Base-by-base conservation (phyloP, 2,329 filamentous ascomycete species). In the Cladophialophora exuberans region DNA sequence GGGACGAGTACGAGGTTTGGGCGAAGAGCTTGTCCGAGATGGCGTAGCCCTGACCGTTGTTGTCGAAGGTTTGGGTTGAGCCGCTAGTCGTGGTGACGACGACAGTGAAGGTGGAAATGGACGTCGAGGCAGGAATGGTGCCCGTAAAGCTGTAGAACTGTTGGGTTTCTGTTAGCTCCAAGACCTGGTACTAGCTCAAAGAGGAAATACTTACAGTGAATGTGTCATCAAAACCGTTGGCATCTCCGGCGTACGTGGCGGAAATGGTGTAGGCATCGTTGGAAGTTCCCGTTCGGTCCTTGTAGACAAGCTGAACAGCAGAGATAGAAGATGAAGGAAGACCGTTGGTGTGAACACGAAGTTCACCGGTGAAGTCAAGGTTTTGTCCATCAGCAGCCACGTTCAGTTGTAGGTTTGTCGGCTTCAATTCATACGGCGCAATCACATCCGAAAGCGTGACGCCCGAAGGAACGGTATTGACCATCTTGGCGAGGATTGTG, bases 181-280 rank as follows among this genome's bases (percentile, higher is more conserved):
- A 26, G 17, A 18, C n/a, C 25, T 15, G 2, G 20, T 9, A 1
- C 7, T 31, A 36, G 13, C n/a, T 4, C 10, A 17, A 36, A 18
- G 3, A 13, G 9, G 22, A 28, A 13, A 20, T 17, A 69, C 70
- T 64, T 66, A 82, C 83, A 49, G 74, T 72, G 65, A 86, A 86
- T 6, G 71, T 79, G 56, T 86, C 82, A 64, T 86, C 83, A 49
- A 86, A 82, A 2, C 83, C 83, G 36, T 72, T 70, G 3, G 77
- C 76, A 20, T 75, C 72, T 2, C 81, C 82, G 38, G 75, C 73
- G n/a, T 75, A 59, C 3, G 68, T 73, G 15, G 78, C 71, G 1
- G 70, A 73, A 47, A 80, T 77, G n/a, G 72, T 71, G 57, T 79
- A 38, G 67, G 22, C 77, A 75, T 39, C 23, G 23, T 31, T 33